These are phyloP conservation scores for Paramecium caudatum DNA, from an alignment of 73 alveolate genomes.

Conservation along the genomic window DNA sequence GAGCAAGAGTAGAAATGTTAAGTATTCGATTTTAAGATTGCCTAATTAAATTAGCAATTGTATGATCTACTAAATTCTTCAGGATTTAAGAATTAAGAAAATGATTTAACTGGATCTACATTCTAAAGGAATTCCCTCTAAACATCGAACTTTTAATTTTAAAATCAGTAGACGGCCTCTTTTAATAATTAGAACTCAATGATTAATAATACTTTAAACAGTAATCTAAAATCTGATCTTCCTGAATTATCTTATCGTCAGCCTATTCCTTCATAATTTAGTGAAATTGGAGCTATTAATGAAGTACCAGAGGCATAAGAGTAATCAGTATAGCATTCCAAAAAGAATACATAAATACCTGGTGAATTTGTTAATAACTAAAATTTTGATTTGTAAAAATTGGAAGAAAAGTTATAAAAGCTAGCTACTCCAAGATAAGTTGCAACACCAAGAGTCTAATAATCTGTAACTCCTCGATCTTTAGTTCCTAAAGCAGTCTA, in stretches of 20 bases:
- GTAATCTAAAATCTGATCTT: constrained; percentile 30
- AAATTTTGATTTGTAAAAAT: not conserved
- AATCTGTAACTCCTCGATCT: not conserved
- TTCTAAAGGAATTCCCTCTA: not conserved
- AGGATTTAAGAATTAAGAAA: not conserved
- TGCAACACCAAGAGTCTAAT: not conserved
- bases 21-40: not conserved
- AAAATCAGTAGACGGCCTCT: constrained; percentile 26
- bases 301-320: constrained; percentile 24
- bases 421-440: constrained; percentile 34
- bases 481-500: not conserved
- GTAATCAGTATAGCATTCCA: constrained; percentile 23
- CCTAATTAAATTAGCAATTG: not conserved
- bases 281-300: not conserved
- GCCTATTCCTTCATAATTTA: constrained; percentile 19
- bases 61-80: constrained; percentile 23
- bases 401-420: constrained; percentile 1
- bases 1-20: constrained; percentile 10
- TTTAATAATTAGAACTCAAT: constrained; percentile 3
- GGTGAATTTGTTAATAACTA: not conserved
- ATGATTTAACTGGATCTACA: not conserved
- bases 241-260: constrained; percentile 31
- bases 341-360: not conserved
- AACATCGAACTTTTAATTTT: not conserved
- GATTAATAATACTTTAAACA: constrained; percentile 1